Conservation (phyloP, 148 eudicot species). For the Diospyros lotus region DNA sequence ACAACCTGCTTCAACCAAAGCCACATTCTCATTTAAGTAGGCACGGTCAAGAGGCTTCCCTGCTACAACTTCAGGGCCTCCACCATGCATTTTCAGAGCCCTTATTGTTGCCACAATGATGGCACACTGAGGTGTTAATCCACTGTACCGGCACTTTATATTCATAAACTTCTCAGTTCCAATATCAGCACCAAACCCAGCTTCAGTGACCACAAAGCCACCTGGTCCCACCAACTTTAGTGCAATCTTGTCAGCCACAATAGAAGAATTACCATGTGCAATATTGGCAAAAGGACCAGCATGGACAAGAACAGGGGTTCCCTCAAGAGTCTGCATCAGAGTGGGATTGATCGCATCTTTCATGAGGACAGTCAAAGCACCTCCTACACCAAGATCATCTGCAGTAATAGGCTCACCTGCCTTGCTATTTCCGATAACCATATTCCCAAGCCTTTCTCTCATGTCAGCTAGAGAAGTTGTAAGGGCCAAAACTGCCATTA, state of each 20-base stretch:
- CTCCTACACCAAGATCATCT: conserved; percentile 96
- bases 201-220: conserved; percentile 96
- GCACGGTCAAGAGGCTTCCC: conserved; percentile 92
- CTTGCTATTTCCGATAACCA: conserved; percentile 94
- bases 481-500: conserved; percentile 98
- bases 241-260: conserved; percentile 96
- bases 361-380: conserved; percentile 93
- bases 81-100: conserved; percentile 99
- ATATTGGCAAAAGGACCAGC: conserved; percentile 99
- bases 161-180: conserved; percentile 99
- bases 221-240: conserved; percentile 94
- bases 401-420: conserved; percentile 92
- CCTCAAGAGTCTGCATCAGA: conserved; percentile 98
- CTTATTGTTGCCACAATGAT: conserved; percentile 90
- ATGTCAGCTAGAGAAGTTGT: conserved; percentile 89
- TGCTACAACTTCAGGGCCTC: conserved; percentile 91
- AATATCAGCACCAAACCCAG: conserved; percentile 97
- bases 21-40: conserved; percentile 81
- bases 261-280: conserved; percentile 96
- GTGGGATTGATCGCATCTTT: conserved; percentile 98
- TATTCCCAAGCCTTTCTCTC: conserved; percentile 96
- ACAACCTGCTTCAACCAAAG: conserved; percentile 94
- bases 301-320: conserved; percentile 96
- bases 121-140: conserved; percentile 92
- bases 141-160: conserved; percentile 97